phyloP scores from a whole-genome alignment of 257 asterid genomes.

The Avicennia marina region DNA sequence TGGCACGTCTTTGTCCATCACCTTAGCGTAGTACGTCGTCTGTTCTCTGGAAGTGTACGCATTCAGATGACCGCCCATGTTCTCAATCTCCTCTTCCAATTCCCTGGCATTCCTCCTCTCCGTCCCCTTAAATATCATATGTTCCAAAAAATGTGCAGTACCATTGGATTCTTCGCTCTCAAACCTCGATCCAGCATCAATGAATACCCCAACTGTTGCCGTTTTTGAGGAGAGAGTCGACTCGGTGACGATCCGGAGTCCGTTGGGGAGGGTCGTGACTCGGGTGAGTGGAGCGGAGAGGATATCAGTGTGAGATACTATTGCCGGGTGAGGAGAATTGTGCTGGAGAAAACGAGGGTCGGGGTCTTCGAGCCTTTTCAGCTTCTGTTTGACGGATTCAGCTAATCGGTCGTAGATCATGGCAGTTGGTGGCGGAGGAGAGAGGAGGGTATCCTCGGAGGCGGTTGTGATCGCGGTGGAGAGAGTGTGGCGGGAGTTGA shows the following conservation, averaged over 20 bases:
- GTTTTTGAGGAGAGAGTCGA: constrained; percentile 56
- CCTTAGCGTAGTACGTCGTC: constrained; percentile 86
- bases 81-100: constrained; percentile 96
- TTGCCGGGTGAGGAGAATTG: constrained; percentile 64
- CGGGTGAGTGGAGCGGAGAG: constrained; percentile 68
- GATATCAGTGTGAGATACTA: constrained; percentile 56
- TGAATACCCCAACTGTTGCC: constrained; percentile 89
- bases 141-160: constrained; percentile 92
- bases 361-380: constrained; percentile 55
- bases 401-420: constrained; percentile 91
- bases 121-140: constrained; percentile 97
- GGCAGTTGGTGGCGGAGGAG: constrained; percentile 64
- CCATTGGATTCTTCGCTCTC: constrained; percentile 80
- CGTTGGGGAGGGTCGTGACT: constrained; percentile 81
- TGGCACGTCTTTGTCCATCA: constrained; percentile 56
- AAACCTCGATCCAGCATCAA: constrained; percentile 94
- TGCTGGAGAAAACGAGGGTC: constrained; percentile 62
- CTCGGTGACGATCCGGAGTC: constrained; percentile 88
- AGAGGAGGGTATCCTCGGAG: constrained; percentile 28
- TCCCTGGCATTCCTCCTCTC: constrained; percentile 56
- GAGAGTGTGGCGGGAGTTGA: constrained; percentile 26
- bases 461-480: constrained; percentile 48
- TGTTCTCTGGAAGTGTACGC: constrained; percentile 95
- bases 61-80: constrained; percentile 94
- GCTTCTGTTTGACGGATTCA: constrained; percentile 59